phyloP scores from a whole-genome alignment of 2,329 filamentous ascomycete species.

The Blastomyces gilchristii region DNA sequence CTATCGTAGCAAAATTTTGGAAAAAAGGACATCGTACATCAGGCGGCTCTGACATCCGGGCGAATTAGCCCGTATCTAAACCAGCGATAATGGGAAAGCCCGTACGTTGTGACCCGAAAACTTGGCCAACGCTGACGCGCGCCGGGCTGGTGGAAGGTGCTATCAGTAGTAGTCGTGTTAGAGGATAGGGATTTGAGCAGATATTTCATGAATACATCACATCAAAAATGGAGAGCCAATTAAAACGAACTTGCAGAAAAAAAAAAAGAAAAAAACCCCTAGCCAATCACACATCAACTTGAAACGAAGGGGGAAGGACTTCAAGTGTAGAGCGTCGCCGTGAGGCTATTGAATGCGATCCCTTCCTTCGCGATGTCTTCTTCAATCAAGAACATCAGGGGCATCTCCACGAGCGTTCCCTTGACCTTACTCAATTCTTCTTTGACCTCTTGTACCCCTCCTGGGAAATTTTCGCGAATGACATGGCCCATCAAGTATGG shows the following conservation, averaged over 20 bases:
- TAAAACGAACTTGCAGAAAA: neutral
- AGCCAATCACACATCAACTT: neutral
- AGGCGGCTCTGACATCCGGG: neutral
- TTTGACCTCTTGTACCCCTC: slow-evolving; percentile 64
- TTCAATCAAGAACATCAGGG: slow-evolving; percentile 72
- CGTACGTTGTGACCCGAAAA: neutral
- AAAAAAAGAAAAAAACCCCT: neutral
- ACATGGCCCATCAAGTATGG: slow-evolving; percentile 80
- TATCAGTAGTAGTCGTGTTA: neutral
- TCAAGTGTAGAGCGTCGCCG: slow-evolving; percentile 61
- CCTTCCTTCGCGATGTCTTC: slow-evolving; percentile 81
- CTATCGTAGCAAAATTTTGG: neutral
- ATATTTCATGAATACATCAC: neutral
- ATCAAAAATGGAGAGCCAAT: neutral
- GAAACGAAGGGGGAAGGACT: neutral
- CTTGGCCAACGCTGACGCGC: neutral
- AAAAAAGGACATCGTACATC: neutral
- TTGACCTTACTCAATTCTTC: slow-evolving; percentile 55
- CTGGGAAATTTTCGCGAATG: slow-evolving; percentile 64
- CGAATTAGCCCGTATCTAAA: neutral
- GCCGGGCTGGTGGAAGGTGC: too few relatives aligned
- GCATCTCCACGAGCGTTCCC: slow-evolving; percentile 79
- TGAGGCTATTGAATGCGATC: slow-evolving; percentile 59
- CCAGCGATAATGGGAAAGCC: neutral
- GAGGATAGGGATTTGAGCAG: neutral